Base-by-base conservation (phyloP, 2,329 filamentous ascomycete genomes). In the Samsoniella hepiali region DNA sequence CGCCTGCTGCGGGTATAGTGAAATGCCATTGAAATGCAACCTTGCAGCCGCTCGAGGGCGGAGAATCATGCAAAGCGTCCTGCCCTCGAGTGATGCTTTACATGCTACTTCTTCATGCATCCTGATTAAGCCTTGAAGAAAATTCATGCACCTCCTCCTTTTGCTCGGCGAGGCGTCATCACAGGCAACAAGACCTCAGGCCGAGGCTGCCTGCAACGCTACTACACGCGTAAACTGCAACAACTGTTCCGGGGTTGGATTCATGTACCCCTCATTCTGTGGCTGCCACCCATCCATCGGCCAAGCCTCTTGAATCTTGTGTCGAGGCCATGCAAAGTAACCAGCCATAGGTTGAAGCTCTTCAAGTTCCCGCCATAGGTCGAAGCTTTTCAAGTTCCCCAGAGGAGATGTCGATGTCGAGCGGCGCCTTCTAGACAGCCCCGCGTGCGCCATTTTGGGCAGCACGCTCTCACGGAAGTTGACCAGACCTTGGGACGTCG, bases 1-100 rank as follows among this genome's bases (percentile, higher is more conserved):
- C 50, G 58, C 22, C 58, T 62, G 49, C 40, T 62, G 58, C 58
- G 58, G 58, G 50, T 62, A 54, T 27, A 13, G 58, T 45, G 49
- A 27, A 45, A 36, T n/a, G 22, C 22, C 22, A 54, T 36, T 15
- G 34, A 47, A 54, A 62, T 62, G 50, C 58, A 62, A 62, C 58
- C 49, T 61, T 53, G 40, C 58, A 55, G 58, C 31, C 29, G 29
- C 50, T 62, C 58, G 45, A 31, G 29, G 31, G 36, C 58, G 22
- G 36, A 50, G 44, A 22, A 29, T 47, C 36, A 45, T 49, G 57
- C 32, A 59, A 22, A 47, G 27, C 5, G 45, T n/a, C 40, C 29
- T 36, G 40, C 40, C 40, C 40, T 32, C 45, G 31, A 38, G 44
- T 29, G 13, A 38, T 50, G 44, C 34, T 44, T 58, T 58, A 40